A percentile compares a stretch with the other conserved stretches of the same genome.
Conservation (phyloP, 371 early-diverging fungal genomes). For the Capillidium rhysosporum region DNA sequence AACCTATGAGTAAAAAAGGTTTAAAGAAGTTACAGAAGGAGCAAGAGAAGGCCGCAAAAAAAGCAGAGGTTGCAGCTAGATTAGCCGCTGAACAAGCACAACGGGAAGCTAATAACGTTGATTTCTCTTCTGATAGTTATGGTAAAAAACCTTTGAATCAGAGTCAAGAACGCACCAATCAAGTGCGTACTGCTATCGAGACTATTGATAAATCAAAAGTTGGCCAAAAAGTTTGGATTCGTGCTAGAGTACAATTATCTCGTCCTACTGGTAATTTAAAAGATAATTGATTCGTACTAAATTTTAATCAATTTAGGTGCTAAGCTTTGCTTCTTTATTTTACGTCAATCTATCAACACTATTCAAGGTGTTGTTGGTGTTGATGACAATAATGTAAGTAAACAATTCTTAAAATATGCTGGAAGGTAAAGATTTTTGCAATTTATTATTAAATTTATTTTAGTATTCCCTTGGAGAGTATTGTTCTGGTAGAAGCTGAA, state of each 20-base stretch:
- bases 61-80: constrained; percentile 53
- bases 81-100: constrained; percentile 74
- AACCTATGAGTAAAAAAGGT: constrained; percentile 79
- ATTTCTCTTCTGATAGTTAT: constrained; percentile 48
- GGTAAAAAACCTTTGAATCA: constrained; percentile 79
- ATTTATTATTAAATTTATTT: background rate
- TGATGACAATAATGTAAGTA: constrained; percentile 56
- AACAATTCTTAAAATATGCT: constrained; percentile 90
- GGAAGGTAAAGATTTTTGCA: constrained; percentile 18
- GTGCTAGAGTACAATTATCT: constrained; percentile 79
- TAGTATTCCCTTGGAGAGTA: constrained; percentile 70
- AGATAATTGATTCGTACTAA: background rate
- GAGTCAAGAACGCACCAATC: constrained; percentile 24
- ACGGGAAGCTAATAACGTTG: constrained; percentile 39
- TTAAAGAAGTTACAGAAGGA: constrained; percentile 87
- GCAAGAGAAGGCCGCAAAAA: constrained; percentile 64
- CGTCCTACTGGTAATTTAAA: constrained; percentile 49
- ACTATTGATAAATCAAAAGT: constrained; percentile 36
- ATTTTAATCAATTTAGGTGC: constrained; percentile 17
- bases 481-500: constrained; percentile 66
- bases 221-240: constrained; percentile 57
- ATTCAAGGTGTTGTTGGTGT: constrained; percentile 69
- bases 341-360: constrained; percentile 74
- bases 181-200: constrained; percentile 34
- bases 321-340: constrained; percentile 81